A percentile compares a stretch with the other conserved stretches of the same genome.
phyloP scores from a whole-genome alignment of 176 grass and related monocot species.

The Triticum monococcum region DNA sequence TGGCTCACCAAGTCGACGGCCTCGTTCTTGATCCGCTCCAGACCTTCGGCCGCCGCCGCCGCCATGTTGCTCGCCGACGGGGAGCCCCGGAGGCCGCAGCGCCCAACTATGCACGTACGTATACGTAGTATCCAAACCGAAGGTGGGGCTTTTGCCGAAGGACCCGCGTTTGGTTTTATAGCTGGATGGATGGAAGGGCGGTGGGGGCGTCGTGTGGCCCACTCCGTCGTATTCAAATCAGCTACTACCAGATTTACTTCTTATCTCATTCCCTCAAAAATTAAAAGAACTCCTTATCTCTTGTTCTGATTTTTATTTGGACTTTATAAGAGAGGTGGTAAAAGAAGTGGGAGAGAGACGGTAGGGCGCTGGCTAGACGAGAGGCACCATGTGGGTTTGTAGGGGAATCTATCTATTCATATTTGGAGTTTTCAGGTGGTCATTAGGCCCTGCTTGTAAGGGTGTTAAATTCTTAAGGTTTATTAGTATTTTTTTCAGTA shows the following conservation, averaged over 20 bases:
- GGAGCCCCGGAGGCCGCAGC: neutral
- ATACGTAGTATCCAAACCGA: neutral
- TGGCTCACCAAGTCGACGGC: constrained; percentile 77
- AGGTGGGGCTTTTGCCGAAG: neutral
- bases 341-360: too few species aligned
- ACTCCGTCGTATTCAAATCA: neutral
- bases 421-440: too few species aligned
- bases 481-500: too few species aligned
- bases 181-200: constrained; percentile 1
- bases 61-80: neutral
- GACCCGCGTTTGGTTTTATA: neutral
- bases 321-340: too few species aligned
- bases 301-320: neutral
- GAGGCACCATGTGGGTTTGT: too few species aligned
- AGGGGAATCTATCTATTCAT: too few species aligned
- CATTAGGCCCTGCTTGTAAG: too few species aligned
- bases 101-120: neutral
- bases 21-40: constrained; percentile 86
- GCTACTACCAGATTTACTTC: neutral
- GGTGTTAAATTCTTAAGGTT: too few species aligned
- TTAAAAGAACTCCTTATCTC: neutral
- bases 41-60: constrained; percentile 14
- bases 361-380: too few species aligned
- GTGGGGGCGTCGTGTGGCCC: neutral
- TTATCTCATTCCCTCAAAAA: too few species aligned